Conservation (phyloP, 2,329 filamentous ascomycete species). For the Arthrinium phaeospermum region DNA sequence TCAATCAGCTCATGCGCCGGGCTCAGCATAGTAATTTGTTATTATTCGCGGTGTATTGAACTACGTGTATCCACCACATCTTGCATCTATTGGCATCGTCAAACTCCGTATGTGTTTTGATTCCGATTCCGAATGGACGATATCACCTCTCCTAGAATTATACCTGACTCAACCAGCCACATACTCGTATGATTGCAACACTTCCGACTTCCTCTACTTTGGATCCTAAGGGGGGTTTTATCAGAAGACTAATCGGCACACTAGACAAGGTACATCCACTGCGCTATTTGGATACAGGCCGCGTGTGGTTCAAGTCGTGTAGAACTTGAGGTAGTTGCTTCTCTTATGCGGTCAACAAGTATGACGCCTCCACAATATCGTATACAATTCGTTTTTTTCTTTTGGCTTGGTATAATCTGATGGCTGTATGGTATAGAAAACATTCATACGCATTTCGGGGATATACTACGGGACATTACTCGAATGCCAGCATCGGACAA, state of each 20-base stretch:
- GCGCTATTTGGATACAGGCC: too few relatives aligned
- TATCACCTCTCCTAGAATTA: not conserved
- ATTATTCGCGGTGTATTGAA: not conserved
- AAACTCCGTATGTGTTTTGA: not conserved
- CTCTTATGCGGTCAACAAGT: too few relatives aligned
- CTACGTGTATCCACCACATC: not conserved
- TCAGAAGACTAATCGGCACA: not conserved
- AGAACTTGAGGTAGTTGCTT: too few relatives aligned
- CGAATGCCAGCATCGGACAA: not conserved
- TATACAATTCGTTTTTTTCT: too few relatives aligned
- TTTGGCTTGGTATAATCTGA: too few relatives aligned
- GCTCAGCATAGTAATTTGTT: not conserved
- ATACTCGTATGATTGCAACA: not conserved
- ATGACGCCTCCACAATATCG: too few relatives aligned
- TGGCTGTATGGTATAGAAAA: too few relatives aligned
- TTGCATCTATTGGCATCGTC: not conserved
- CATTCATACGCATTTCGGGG: not conserved
- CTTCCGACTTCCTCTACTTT: not conserved
- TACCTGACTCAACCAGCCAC: not conserved
- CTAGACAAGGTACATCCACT: too few relatives aligned
- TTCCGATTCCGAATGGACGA: not conserved
- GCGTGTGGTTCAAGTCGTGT: too few relatives aligned
- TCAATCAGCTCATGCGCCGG: not conserved
- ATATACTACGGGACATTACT: not conserved
- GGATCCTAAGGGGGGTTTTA: not conserved